phyloP scores from a whole-genome alignment of 164 flowering plant genomes.

The Vitis cinerea region DNA sequence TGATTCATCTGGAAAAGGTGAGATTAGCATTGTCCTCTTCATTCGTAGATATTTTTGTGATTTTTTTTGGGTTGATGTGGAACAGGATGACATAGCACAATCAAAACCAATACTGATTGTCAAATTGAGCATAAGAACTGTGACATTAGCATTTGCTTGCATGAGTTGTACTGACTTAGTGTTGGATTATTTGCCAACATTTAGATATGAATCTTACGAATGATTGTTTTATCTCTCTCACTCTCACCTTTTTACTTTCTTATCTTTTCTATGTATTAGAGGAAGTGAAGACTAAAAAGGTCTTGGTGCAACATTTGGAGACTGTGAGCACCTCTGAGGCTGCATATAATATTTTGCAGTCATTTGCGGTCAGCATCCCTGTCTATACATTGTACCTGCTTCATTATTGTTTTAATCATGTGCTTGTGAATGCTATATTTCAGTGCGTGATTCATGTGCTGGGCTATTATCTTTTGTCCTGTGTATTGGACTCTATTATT shows the following conservation, averaged over 20 bases:
- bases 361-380: constrained; percentile 53
- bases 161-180: no score
- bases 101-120: no score
- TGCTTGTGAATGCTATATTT: neutral
- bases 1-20: constrained; percentile 46
- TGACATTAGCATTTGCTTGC: no score
- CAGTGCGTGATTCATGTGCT: neutral
- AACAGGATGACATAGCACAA: no score
- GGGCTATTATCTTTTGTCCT: no score
- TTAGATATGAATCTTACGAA: neutral
- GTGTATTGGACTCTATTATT: neutral
- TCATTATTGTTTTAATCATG: neutral
- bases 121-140: no score
- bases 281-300: constrained; percentile 45
- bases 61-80: no score
- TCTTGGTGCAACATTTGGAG: constrained; percentile 75
- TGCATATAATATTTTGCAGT: constrained; percentile 45
- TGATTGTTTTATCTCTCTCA: neutral
- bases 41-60: no score
- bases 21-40: no score
- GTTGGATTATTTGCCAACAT: neutral
- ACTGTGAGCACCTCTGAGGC: constrained; percentile 60
- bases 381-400: neutral
- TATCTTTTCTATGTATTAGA: constrained; percentile 26
- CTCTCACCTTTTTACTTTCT: neutral